A percentile compares a stretch with the other conserved stretches of the same genome.
phyloP scores from a whole-genome alignment of 257 asterid species.

The Scutellaria minor region DNA sequence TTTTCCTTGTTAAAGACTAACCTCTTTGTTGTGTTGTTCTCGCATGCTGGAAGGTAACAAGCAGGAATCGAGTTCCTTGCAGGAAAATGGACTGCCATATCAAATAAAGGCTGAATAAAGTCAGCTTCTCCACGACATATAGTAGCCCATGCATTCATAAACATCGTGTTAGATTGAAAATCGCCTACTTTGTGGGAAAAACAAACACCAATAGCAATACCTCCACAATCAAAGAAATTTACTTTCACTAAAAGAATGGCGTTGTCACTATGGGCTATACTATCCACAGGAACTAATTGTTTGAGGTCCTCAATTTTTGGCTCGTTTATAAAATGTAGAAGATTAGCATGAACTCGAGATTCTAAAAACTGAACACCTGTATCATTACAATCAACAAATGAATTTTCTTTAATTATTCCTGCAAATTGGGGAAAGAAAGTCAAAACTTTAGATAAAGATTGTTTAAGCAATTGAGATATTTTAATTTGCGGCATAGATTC shows the following conservation, averaged over 20 bases:
- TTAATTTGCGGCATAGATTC: not conserved
- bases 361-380: not conserved
- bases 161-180: not conserved
- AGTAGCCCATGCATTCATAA: conserved; percentile 35
- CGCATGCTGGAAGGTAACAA: too few species aligned
- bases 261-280: not conserved
- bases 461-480: not conserved
- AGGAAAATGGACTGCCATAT: conserved; percentile 4
- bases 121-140: not conserved
- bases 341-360: not conserved
- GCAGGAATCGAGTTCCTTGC: not conserved
- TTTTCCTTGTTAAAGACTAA: conserved; percentile 4
- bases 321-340: not conserved
- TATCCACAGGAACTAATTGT: not conserved
- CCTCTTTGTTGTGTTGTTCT: not conserved
- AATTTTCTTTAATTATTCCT: not conserved
- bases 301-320: not conserved
- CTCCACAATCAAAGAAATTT: conserved; percentile 33
- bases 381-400: not conserved
- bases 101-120: conserved; percentile 9
- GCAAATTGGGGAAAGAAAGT: not conserved
- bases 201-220: not conserved
- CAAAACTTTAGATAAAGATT: not conserved
- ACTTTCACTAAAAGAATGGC: not conserved
- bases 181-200: conserved; percentile 29